These are phyloP conservation scores for Brassica cretica DNA, from an alignment of 345 rosid species.

Conservation along the genomic window DNA sequence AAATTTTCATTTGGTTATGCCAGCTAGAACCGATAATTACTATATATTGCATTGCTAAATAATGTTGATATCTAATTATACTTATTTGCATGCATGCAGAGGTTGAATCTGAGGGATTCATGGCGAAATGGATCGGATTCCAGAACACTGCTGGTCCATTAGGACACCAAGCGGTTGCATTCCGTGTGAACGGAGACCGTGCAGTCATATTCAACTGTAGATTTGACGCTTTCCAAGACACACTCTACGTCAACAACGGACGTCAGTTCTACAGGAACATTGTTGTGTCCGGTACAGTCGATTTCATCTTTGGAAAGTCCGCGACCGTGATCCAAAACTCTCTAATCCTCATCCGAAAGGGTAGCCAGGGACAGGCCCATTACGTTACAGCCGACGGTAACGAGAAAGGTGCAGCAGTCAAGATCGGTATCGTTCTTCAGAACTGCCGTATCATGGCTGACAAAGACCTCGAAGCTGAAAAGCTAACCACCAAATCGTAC, in stretches of 20 bases:
- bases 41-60: not conserved
- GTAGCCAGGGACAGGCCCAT: slow-evolving; percentile 47
- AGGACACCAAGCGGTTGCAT: slow-evolving; percentile 74
- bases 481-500: slow-evolving; percentile 43
- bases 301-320: slow-evolving; percentile 78
- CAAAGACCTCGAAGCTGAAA: slow-evolving; percentile 42
- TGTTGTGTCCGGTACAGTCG: slow-evolving; percentile 68
- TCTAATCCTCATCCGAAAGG: slow-evolving; percentile 51
- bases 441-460: slow-evolving; percentile 77
- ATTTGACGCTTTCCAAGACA: slow-evolving; percentile 70
- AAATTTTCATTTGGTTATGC: too few relatives aligned
- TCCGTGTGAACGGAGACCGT: slow-evolving; percentile 56
- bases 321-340: slow-evolving; percentile 66
- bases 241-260: slow-evolving; percentile 55
- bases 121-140: slow-evolving; percentile 60
- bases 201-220: slow-evolving; percentile 61
- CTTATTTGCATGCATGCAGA: slow-evolving; percentile 46
- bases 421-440: slow-evolving; percentile 59
- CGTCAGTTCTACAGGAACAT: slow-evolving; percentile 73
- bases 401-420: slow-evolving; percentile 21
- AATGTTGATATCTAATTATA: slow-evolving; percentile 12
- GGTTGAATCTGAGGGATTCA: slow-evolving; percentile 57
- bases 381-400: slow-evolving; percentile 66
- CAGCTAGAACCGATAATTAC: not conserved
- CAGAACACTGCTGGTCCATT: slow-evolving; percentile 68